These are phyloP conservation scores for Xylariaceae sp. DNA, from an alignment of 2,329 filamentous ascomycete genomes.

Conservation along the genomic window DNA sequence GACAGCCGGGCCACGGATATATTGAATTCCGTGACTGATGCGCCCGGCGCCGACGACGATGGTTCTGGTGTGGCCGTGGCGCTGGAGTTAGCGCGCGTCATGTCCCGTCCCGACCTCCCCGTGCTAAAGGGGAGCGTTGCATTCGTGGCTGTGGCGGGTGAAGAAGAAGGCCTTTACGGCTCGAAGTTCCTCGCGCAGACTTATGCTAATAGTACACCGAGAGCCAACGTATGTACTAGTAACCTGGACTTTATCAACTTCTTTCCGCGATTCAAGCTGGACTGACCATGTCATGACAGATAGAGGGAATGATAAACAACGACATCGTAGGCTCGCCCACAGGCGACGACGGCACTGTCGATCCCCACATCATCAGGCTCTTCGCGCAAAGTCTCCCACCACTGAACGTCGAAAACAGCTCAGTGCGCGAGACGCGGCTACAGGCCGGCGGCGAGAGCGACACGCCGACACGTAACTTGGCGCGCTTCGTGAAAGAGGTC, in stretches of 20 bases:
- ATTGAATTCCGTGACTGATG: constrained; percentile 45
- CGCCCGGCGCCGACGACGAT: constrained; percentile 54
- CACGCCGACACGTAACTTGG: constrained; percentile 48
- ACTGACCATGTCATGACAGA: constrained; percentile 27
- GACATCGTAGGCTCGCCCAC: constrained; percentile 51
- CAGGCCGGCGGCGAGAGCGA: constrained; percentile 50
- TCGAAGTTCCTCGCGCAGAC: constrained; percentile 47
- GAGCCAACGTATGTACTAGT: constrained; percentile 30
- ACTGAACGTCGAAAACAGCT: constrained; percentile 35
- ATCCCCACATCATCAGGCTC: constrained; percentile 48
- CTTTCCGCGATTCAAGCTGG: background rate
- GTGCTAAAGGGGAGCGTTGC: constrained; percentile 47
- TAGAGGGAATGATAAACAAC: constrained; percentile 53
- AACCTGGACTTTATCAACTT: background rate
- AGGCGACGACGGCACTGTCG: constrained; percentile 39
- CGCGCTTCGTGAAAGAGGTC: constrained; percentile 50
- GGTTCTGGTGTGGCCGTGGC: constrained; percentile 50
- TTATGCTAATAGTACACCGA: constrained; percentile 41
- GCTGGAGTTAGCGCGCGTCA: constrained; percentile 50
- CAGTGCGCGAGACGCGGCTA: constrained; percentile 35
- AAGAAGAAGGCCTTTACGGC: constrained; percentile 52
- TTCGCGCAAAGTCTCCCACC: constrained; percentile 46
- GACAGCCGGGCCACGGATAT: constrained; percentile 47
- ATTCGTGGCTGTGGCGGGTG: constrained; percentile 51
- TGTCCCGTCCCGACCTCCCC: constrained; percentile 38